Conservation (phyloP, 306 rosid species). For the Fragaria iinumae region DNA sequence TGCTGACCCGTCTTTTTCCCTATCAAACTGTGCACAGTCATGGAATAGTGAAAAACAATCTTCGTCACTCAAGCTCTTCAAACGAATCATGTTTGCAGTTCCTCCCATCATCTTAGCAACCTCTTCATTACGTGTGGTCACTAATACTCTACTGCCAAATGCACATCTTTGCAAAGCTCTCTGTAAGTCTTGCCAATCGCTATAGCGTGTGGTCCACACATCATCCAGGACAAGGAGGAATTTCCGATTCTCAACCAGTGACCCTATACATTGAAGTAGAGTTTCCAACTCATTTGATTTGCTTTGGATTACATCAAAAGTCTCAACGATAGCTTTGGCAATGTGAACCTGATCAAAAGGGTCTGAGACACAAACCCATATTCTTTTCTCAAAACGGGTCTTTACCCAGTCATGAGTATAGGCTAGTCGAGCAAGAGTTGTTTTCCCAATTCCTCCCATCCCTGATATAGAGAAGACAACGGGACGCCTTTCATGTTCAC, state of each 20-base stretch:
- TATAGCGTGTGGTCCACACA: neutral
- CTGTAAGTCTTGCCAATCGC: neutral
- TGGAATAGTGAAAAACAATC: neutral
- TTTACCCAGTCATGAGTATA: neutral
- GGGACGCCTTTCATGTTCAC: neutral
- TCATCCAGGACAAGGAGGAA: neutral
- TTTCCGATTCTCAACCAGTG: too few species aligned
- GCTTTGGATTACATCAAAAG: too few species aligned
- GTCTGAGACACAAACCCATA: neutral
- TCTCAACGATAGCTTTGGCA: neutral
- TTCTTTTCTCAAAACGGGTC: neutral
- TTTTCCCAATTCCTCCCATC: neutral
- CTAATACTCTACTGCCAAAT: neutral
- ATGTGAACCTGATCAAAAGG: neutral
- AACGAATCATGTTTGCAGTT: too few species aligned
- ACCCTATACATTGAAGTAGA: too few species aligned
- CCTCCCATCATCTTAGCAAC: neutral
- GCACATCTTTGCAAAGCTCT: neutral
- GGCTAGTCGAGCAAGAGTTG: neutral
- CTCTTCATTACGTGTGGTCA: neutral
- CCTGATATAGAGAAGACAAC: neutral
- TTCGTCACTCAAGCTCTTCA: neutral
- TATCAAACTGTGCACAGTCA: neutral
- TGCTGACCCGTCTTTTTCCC: neutral
- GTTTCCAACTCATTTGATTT: too few species aligned